Conservation (phyloP, 495 filamentous ascomycete genomes). For the Penicillium lividum region DNA sequence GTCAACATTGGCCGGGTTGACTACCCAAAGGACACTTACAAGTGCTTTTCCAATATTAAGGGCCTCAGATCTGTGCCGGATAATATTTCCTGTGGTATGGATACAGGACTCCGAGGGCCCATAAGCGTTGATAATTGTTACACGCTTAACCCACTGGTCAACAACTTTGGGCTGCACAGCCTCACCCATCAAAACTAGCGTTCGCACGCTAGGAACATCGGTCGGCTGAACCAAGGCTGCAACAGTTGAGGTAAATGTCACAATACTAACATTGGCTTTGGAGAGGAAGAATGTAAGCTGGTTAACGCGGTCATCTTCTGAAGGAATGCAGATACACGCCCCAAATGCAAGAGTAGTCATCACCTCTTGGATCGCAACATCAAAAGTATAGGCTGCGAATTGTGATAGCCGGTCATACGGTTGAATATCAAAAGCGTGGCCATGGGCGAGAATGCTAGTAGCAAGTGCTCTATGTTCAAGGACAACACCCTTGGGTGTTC, state of each 20-base stretch:
- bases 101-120: no score
- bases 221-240: neutral
- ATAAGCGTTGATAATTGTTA: neutral
- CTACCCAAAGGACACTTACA: no score
- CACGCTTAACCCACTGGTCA: neutral
- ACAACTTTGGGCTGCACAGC: neutral
- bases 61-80: no score
- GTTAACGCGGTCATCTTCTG: constrained; percentile 12
- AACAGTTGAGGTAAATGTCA: neutral
- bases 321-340: constrained; percentile 40
- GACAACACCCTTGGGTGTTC: no score
- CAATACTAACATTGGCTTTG: neutral
- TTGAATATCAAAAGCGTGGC: no score
- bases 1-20: no score
- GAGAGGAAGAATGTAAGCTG: neutral
- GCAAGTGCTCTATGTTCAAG: no score
- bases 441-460: no score
- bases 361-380: constrained; percentile 39
- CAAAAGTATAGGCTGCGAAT: constrained; percentile 47
- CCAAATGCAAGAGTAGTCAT: constrained; percentile 41
- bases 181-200: neutral
- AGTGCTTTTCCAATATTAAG: no score
- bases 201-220: neutral
- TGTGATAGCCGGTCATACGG: constrained; percentile 34
- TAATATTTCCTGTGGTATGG: no score